phyloP scores from a whole-genome alignment of 495 filamentous ascomycete species.

The Sphaerosporella brunnea region DNA sequence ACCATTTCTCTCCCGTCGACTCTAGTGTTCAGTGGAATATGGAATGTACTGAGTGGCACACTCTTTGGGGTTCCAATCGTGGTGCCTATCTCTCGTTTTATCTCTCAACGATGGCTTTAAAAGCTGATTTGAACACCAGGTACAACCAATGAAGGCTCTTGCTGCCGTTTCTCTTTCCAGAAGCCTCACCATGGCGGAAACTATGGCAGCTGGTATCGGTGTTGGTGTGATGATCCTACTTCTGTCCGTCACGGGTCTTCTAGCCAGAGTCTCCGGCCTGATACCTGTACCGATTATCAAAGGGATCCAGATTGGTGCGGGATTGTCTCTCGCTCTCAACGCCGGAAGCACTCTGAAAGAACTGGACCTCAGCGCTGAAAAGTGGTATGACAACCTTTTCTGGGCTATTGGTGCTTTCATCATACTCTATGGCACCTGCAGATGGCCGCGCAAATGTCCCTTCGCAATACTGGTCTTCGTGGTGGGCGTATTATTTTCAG shows the following conservation, averaged over 20 bases:
- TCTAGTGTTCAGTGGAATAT: constrained; percentile 69
- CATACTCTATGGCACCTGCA: constrained; percentile 43
- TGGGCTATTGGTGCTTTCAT: constrained; percentile 56
- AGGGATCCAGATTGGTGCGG: constrained; percentile 86
- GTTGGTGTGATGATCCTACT: constrained; percentile 53
- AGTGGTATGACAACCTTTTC: constrained; percentile 51
- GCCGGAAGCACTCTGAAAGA: constrained; percentile 46
- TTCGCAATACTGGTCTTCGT: constrained; percentile 58
- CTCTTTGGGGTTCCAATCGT: constrained; percentile 80
- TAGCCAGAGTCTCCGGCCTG: constrained; percentile 47
- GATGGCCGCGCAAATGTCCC: constrained; percentile 40
- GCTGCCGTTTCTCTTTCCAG: constrained; percentile 66
- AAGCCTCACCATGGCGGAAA: constrained; percentile 44
- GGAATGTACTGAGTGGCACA: constrained; percentile 65
- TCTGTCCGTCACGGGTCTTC: constrained; percentile 56
- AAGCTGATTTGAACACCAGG: constrained; percentile 5
- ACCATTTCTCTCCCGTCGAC: constrained; percentile 69
- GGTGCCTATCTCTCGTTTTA: constrained; percentile 22
- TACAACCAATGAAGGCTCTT: constrained; percentile 47
- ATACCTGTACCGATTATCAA: constrained; percentile 78
- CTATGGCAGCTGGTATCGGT: constrained; percentile 61
- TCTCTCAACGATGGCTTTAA: constrained; percentile 1
- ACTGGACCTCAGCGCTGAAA: constrained; percentile 37
- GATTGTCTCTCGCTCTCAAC: constrained; percentile 57
- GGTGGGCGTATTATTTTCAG: constrained; percentile 39